Conservation (phyloP, 371 early-diverging fungal genomes). For the Mucor saturninus region DNA sequence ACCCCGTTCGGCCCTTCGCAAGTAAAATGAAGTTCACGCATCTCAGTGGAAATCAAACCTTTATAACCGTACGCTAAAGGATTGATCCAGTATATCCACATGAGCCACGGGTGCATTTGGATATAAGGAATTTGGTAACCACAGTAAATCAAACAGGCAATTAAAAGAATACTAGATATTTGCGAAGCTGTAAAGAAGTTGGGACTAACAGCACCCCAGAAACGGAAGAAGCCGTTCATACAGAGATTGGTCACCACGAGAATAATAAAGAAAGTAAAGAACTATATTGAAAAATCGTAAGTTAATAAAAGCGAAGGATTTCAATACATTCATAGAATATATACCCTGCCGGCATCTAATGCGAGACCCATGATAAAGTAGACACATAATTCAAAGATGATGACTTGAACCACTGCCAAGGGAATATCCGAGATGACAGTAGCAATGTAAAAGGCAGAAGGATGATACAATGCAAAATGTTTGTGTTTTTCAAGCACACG, state of each 20-base stretch:
- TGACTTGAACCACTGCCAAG: conserved; percentile 45
- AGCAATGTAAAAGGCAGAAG: conserved; percentile 66
- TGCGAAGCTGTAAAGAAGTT: conserved; percentile 62
- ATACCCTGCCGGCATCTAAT: conserved; percentile 59
- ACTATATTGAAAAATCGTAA: conserved; percentile 55
- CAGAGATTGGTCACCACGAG: conserved; percentile 51
- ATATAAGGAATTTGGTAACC: conserved; percentile 68
- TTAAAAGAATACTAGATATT: conserved; percentile 58
- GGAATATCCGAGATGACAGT: conserved; percentile 58
- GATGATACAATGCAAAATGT: conserved; percentile 68
- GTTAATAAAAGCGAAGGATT: conserved; percentile 55
- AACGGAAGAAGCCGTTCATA: conserved; percentile 54
- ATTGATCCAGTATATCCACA: conserved; percentile 73
- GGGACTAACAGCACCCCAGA: conserved; percentile 53
- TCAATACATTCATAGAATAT: conserved; percentile 43
- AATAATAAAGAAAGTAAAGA: conserved; percentile 56
- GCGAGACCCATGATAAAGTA: conserved; percentile 69
- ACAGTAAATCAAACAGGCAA: conserved; percentile 62
- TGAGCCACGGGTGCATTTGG: conserved; percentile 71
- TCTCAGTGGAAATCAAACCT: conserved; percentile 68
- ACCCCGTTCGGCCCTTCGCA: conserved; percentile 44
- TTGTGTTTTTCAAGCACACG: conserved; percentile 73
- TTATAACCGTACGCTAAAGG: conserved; percentile 70
- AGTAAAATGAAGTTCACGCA: conserved; percentile 41
- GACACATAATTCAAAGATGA: conserved; percentile 41